Evolutionary conservation across 306 rosid species (phyloP).

Genomic region (Fragaria vesca): DNA sequence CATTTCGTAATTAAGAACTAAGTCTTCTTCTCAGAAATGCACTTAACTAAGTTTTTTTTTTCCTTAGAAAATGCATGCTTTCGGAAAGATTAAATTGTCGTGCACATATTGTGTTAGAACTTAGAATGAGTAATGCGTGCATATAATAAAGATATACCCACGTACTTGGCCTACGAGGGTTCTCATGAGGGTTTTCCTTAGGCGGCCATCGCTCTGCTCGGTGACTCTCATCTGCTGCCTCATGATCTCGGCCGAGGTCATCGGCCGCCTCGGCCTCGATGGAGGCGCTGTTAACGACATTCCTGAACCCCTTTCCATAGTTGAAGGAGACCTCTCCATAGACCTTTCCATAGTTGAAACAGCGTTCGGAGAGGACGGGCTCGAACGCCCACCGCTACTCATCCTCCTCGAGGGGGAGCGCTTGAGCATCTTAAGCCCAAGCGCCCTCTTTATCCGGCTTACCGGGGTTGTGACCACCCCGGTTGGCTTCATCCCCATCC

Average conservation of each 20-base stretch:
- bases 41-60: too few species aligned
- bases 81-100: not conserved
- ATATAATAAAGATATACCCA: not conserved
- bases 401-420: conserved; percentile 89
- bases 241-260: conserved; percentile 99
- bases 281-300: conserved; percentile 33
- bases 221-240: conserved; percentile 91
- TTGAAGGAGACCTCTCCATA: conserved; percentile 29
- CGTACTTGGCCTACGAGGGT: conserved; percentile 94
- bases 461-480: conserved; percentile 71
- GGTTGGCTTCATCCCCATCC: conserved; percentile 22
- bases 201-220: conserved; percentile 78
- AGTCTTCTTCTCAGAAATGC: not conserved
- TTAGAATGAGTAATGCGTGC: not conserved
- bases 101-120: not conserved
- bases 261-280: conserved; percentile 69
- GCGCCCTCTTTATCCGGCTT: conserved; percentile 68
- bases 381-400: conserved; percentile 41
- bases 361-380: conserved; percentile 47
- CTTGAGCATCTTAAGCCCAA: conserved; percentile 82
- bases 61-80: not conserved
- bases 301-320: conserved; percentile 27
- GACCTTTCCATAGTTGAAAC: conserved; percentile 24
- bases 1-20: not conserved
- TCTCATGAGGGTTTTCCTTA: conserved; percentile 80